A percentile compares a stretch with the other conserved stretches of the same genome.
Evolutionary conservation across 2,329 filamentous ascomycete genomes (phyloP).

Genomic region (Stemphylium beticola): DNA sequence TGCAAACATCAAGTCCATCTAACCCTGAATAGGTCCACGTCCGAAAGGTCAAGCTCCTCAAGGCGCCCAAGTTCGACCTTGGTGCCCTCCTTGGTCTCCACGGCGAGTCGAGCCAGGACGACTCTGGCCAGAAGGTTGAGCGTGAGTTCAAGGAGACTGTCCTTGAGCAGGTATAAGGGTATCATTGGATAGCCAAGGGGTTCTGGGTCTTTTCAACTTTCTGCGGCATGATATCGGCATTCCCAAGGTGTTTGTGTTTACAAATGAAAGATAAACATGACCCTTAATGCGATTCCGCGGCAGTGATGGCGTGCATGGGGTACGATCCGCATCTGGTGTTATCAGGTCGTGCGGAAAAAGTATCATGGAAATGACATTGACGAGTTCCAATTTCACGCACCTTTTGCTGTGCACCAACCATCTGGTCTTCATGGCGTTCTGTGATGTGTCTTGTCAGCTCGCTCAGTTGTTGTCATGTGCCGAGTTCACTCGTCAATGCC

Average conservation of each 20-base stretch:
- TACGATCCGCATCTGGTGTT: constrained; percentile 44
- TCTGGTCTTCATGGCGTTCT: background rate
- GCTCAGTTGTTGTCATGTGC: background rate
- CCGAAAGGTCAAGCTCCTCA: constrained; percentile 99
- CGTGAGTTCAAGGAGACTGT: constrained; percentile 99
- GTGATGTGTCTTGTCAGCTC: background rate
- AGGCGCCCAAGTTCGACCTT: constrained; percentile 98
- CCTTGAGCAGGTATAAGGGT: constrained; percentile 84
- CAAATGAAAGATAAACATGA: constrained; percentile 50
- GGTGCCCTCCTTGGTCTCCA: constrained; percentile 95
- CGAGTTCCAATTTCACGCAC: constrained; percentile 28
- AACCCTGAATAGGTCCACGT: constrained; percentile 80
- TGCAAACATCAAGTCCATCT: constrained; percentile 15
- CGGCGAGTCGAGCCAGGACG: constrained; percentile 95
- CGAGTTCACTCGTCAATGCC: background rate
- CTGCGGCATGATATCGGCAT: constrained; percentile 51
- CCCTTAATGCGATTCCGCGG: constrained; percentile 41
- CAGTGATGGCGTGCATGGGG: constrained; percentile 47
- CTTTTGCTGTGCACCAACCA: background rate
- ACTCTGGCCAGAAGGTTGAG: constrained; percentile 95
- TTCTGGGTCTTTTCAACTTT: constrained; percentile 49
- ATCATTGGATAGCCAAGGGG: constrained; percentile 46
- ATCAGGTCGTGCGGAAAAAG: constrained; percentile 44
- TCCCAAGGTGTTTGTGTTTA: constrained; percentile 52
- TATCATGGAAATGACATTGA: constrained; percentile 47